A percentile compares a stretch with the other conserved stretches of the same genome.
These are phyloP conservation scores for Punctularia strigosozonata DNA, from an alignment of 768 basidiomycete species.

Conservation along the genomic window DNA sequence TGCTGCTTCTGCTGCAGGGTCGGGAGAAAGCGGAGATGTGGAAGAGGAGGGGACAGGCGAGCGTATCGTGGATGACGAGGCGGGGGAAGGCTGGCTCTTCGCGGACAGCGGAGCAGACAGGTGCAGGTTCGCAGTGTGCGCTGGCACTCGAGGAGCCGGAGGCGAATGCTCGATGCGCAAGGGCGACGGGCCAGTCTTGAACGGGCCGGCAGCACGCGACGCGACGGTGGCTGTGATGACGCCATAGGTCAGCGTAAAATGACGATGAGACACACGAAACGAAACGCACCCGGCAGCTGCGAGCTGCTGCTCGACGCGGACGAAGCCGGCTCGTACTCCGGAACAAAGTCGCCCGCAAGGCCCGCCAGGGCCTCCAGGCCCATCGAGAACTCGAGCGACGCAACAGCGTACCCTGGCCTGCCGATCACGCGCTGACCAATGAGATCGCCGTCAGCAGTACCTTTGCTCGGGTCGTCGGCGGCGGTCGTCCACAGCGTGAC, in stretches of 20 bases:
- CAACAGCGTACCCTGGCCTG: conserved; percentile 45
- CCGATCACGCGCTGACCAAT: conserved; percentile 23
- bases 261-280: no score
- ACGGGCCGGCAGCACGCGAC: conserved; percentile 16
- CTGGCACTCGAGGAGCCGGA: conserved; percentile 7
- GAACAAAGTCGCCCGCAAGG: conserved; percentile 17
- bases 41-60: background rate
- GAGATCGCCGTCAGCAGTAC: conserved; percentile 15
- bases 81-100: conserved; percentile 2
- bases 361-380: conserved; percentile 54
- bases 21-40: background rate
- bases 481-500: conserved; percentile 39
- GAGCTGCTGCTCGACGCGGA: conserved; percentile 7
- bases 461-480: conserved; percentile 16
- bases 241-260: background rate
- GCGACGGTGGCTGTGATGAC: conserved; percentile 8
- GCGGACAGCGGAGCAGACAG: background rate
- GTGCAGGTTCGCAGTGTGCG: no score
- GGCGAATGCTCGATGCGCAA: conserved; percentile 29
- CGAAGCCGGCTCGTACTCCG: conserved; percentile 2
- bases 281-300: conserved; percentile 5
- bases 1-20: no score
- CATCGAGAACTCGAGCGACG: conserved; percentile 62
- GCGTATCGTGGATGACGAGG: conserved; percentile 3
- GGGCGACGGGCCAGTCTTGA: conserved; percentile 36